These are phyloP conservation scores for Atractiella rhizophila DNA, from an alignment of 768 basidiomycete species.

Conservation along the genomic window DNA sequence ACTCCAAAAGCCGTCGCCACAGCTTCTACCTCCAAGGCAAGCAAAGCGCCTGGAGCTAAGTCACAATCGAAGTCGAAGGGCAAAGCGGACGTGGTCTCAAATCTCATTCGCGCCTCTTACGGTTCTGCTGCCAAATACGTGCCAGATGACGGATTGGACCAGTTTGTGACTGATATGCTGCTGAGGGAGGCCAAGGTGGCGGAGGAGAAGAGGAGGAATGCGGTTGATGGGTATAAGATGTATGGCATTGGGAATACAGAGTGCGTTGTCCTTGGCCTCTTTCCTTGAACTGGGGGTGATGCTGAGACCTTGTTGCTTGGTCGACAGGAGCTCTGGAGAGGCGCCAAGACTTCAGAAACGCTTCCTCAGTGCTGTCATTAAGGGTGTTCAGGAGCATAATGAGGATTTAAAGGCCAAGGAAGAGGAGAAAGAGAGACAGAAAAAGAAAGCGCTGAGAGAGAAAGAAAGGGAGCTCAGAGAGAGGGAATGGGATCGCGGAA, in stretches of 20 bases:
- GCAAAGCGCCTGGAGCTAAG: too few relatives aligned
- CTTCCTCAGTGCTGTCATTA: constrained; percentile 40
- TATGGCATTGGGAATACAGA: not conserved
- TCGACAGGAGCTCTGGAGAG: not conserved
- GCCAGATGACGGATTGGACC: too few relatives aligned
- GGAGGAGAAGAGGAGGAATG: constrained; percentile 47
- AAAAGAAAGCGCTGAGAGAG: not conserved
- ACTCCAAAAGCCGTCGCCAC: too few relatives aligned
- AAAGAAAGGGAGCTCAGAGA: not conserved
- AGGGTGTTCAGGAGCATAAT: constrained; percentile 88
- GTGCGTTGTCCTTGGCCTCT: not conserved
- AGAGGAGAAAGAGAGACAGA: not conserved
- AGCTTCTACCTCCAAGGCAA: too few relatives aligned
- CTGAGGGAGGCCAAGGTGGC: constrained; percentile 80
- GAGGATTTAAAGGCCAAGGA: constrained; percentile 30
- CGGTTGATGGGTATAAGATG: not conserved
- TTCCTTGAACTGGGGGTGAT: constrained; percentile 29
- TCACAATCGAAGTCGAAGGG: too few relatives aligned
- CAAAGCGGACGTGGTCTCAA: too few relatives aligned
- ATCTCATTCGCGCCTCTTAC: too few relatives aligned
- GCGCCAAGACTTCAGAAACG: constrained; percentile 32
- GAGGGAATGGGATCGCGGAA: not conserved
- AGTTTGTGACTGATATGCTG: constrained; percentile 71
- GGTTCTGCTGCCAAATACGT: too few relatives aligned
- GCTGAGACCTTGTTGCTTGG: constrained; percentile 22